Conservation (phyloP, 192 early-diverging fungal species). For the Helicostylum pulchrum region DNA sequence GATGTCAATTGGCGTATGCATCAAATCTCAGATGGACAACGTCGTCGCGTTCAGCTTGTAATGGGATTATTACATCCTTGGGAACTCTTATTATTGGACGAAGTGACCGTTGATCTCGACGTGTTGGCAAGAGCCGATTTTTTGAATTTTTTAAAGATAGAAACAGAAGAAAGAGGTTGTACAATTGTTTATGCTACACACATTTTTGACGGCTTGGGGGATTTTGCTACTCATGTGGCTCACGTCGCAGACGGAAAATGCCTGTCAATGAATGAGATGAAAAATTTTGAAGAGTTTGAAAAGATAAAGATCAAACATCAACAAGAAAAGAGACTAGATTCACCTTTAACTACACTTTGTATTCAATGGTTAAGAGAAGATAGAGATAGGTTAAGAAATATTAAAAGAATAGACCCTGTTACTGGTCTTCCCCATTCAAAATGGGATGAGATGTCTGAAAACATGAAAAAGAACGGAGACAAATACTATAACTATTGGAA, state of each 20-base stretch:
- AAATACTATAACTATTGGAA: conserved; percentile 51
- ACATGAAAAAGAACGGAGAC: conserved; percentile 45
- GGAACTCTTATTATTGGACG: conserved; percentile 68
- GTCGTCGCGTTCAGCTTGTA: conserved; percentile 68
- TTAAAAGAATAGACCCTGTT: conserved; percentile 26
- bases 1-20: conserved; percentile 64
- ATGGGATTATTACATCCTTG: conserved; percentile 69
- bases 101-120: conserved; percentile 81
- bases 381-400: conserved; percentile 25
- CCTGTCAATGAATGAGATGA: conserved; percentile 42
- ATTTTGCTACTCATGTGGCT: conserved; percentile 71
- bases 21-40: conserved; percentile 64
- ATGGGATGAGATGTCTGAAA: conserved; percentile 46
- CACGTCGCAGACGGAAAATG: conserved; percentile 60
- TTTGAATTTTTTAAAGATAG: conserved; percentile 59
- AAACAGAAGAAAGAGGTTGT: conserved; percentile 57
- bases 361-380: conserved; percentile 63
- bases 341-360: conserved; percentile 33
- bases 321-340: conserved; percentile 18
- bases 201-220: conserved; percentile 75
- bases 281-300: conserved; percentile 56
- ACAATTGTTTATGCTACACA: conserved; percentile 78
- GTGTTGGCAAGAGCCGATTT: conserved; percentile 70
- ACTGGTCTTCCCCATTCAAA: conserved; percentile 36
- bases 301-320: conserved; percentile 22